Base-by-base conservation (phyloP, 2,329 filamentous ascomycete genomes). In the Aspergillus nomiae region DNA sequence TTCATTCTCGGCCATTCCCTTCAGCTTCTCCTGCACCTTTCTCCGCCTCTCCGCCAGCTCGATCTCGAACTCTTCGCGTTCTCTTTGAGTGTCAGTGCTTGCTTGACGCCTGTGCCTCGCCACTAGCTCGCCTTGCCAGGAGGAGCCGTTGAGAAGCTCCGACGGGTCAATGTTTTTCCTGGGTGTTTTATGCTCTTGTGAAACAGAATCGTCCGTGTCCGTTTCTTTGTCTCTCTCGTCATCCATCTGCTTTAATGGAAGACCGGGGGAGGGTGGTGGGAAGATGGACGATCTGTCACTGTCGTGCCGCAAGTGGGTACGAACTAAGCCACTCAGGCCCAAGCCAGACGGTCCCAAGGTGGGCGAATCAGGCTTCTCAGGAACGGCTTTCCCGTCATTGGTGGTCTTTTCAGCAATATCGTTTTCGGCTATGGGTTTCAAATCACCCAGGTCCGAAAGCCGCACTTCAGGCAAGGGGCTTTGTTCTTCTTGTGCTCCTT, bases 261-360 rank as follows among this genome's bases (percentile, higher is more conserved):
- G 66, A 4, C 67, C 68, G 41, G 77, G 75, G 11, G 81, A 81
- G 28, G 78, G 79, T 61, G 79, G 80, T 30, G 86, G 87, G 68
- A 92, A 92, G 30, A 95, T 84, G 0, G 92, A 96, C 0, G 94
- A 98, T 16, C 88, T 85, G 63, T 89, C 90, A 78, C 94, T 98
- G 66, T 90, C 88, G 38, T 88, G 88, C 57, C 95, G 88, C 46
- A 98, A 81, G 81, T 98, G 95, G 65, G 94, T 90, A 36, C 90
- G 88, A 53, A 97, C 89, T 82, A 97, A 86, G 2, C 90, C 91
- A 71, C 90, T 94, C 19, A 97, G 82, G 1, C 92, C 92, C 21
- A 78, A 67, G 3, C 76, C 78, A 0, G 91, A 64, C 28, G 77
- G 89, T 2, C 90, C 90, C 7, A 97, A 80, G 0, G 92, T 96